These are phyloP conservation scores for Naganishia liquefaciens DNA, from an alignment of 1,284 basidiomycete species.

Conservation along the genomic window DNA sequence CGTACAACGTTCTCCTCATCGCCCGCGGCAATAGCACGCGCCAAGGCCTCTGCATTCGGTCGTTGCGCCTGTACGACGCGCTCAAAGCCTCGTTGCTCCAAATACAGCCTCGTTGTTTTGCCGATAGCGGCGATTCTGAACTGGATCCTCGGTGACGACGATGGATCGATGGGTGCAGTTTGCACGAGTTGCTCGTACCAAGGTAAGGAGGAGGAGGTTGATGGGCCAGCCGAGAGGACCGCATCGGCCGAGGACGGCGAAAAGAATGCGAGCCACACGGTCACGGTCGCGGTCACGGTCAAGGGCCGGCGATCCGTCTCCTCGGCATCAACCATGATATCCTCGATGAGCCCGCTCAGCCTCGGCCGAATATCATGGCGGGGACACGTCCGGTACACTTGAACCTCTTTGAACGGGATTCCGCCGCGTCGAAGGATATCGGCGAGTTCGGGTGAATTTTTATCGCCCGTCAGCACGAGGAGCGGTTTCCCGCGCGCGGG, in stretches of 20 bases:
- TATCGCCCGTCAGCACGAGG: slow-evolving; percentile 32
- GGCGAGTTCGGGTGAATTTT: slow-evolving; percentile 28
- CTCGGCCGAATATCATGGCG: slow-evolving; percentile 7
- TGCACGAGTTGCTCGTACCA: background rate
- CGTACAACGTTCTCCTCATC: background rate
- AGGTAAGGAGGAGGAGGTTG: background rate
- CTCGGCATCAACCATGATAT: background rate
- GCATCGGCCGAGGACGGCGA: slow-evolving; percentile 45
- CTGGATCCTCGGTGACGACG: background rate
- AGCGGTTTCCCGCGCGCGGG: slow-evolving; percentile 3
- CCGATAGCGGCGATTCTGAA: slow-evolving; percentile 45
- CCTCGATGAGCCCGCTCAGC: background rate
- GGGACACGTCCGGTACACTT: slow-evolving; percentile 27
- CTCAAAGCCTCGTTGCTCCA: slow-evolving; percentile 34
- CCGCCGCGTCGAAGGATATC: slow-evolving; percentile 1
- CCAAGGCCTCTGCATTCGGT: slow-evolving; percentile 43
- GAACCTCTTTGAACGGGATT: background rate
- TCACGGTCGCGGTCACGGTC: background rate
- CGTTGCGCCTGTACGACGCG: slow-evolving; percentile 45
- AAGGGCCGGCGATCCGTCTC: background rate
- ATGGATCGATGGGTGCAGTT: no score
- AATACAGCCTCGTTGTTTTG: slow-evolving; percentile 43
- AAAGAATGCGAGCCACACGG: slow-evolving; percentile 48
- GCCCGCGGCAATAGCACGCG: slow-evolving; percentile 34
- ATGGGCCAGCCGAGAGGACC: slow-evolving; percentile 33